A percentile compares a stretch with the other conserved stretches of the same genome.
phyloP scores from a whole-genome alignment of 495 filamentous ascomycete species.

The Echria macrotheca region DNA sequence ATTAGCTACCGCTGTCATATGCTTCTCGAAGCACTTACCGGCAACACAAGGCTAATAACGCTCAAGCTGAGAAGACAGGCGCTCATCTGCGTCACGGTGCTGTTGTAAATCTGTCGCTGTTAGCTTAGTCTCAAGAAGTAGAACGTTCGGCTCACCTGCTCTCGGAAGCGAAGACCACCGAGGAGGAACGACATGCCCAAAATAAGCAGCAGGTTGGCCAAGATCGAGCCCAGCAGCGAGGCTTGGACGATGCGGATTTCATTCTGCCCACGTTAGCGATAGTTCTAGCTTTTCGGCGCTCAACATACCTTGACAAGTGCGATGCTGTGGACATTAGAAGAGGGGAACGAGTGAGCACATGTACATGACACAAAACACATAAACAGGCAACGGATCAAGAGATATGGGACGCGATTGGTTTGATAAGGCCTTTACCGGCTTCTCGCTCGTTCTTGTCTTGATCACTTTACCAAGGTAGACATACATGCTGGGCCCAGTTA shows the following conservation, averaged over 20 bases:
- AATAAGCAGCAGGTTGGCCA: constrained; percentile 82
- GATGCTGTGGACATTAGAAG: constrained; percentile 46
- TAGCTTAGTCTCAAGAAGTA: constrained; percentile 9
- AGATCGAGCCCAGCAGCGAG: constrained; percentile 78
- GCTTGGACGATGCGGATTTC: constrained; percentile 89
- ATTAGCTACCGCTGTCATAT: neutral
- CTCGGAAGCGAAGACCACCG: constrained; percentile 79
- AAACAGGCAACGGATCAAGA: neutral
- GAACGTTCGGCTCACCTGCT: constrained; percentile 52
- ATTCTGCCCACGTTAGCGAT: constrained; percentile 48
- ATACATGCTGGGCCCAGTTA: constrained; percentile 21
- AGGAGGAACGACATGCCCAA: constrained; percentile 86
- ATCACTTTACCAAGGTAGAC: constrained; percentile 21
- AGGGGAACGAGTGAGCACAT: neutral
- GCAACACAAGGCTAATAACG: constrained; percentile 77
- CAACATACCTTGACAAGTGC: constrained; percentile 55
- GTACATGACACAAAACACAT: constrained; percentile 6
- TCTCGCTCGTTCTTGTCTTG: constrained; percentile 31
- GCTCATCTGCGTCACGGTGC: constrained; percentile 91
- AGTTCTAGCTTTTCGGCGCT: neutral
- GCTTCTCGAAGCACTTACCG: constrained; percentile 51
- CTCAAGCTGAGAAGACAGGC: constrained; percentile 84
- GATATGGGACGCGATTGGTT: constrained; percentile 22
- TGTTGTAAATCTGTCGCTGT: constrained; percentile 75
- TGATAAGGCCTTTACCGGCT: constrained; percentile 23